Base-by-base conservation (phyloP, 345 rosid species). In the Chamaenerion angustifolium region DNA sequence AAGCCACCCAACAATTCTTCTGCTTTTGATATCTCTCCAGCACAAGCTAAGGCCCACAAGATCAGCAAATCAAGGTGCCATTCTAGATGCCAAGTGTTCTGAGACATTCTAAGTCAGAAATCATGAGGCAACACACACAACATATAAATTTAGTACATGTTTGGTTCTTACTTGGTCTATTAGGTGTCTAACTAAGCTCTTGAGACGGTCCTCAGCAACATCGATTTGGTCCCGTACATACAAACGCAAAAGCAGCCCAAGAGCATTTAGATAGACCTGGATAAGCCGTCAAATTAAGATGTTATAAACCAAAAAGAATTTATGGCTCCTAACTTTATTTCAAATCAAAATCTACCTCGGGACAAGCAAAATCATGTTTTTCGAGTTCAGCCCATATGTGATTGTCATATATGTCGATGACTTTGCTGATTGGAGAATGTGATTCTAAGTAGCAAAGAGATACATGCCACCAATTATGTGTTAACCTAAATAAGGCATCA, bases 381-480 rank as follows among this genome's bases (percentile, higher is more conserved):
- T 83, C 85, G 64, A 90, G 43, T 63, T 86, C 98, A 53, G 76
- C 80, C 95, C 86, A 78, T 60, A 90, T 86, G 60, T 53, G 64
- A 58, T 68, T 57, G 52, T 90, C 94, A 37, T 86, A 86, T 57
- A 86, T 59, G 56, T 80, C 94, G 51, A 71, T 54, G 40, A 83
- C 72, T 63, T 73, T 80, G 46, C 56, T 59, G 15, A 80, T 68
- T 12, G 83, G 69, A 63, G 85, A 68, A 67, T 83, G 76, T 61
- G 94, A 94, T 80, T 86, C 98, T 72, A 90, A 59, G 76, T 80
- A 90, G 74, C 96, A 90, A 46, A 90, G 84, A 40, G 96, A 90
- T 49, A 83, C 71, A 49, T 86, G 98, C 98, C 98, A 90, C 98
- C 98, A 90, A 64, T 90, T 81, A 73, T 90, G 95, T 23, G 95